Evolutionary conservation across 2,329 filamentous ascomycete species (phyloP).

Genomic region (Cryphonectria radicalis): DNA sequence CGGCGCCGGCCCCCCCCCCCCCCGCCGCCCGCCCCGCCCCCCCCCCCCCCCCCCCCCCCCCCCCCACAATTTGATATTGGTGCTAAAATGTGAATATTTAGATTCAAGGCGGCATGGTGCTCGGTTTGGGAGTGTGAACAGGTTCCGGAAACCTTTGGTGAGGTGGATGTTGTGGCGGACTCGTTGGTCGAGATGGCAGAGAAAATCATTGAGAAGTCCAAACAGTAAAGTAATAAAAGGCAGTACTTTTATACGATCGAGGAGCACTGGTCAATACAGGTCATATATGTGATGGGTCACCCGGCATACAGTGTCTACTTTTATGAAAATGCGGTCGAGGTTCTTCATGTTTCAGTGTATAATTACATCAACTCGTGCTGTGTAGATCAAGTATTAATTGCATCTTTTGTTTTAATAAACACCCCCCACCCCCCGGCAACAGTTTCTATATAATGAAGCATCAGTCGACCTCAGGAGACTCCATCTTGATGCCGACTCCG

Average conservation of each 20-base stretch:
- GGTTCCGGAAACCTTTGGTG: constrained; percentile 53
- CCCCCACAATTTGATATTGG: constrained; percentile 1
- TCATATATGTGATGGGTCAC: background rate
- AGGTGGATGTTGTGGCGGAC: constrained; percentile 56
- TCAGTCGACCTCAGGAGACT: constrained; percentile 27
- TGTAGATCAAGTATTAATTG: background rate
- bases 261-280: background rate
- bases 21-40: too few relatives aligned
- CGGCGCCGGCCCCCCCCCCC: too few relatives aligned
- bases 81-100: constrained; percentile 21
- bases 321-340: background rate
- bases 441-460: background rate
- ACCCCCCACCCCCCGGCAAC: background rate
- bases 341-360: background rate
- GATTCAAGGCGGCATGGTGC: constrained; percentile 57
- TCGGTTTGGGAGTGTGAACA: constrained; percentile 56
- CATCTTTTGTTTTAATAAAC: background rate
- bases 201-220: constrained; percentile 39
- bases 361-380: background rate
- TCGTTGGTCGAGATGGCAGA: constrained; percentile 53
- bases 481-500: constrained; percentile 9
- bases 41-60: too few relatives aligned
- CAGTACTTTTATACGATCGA: background rate
- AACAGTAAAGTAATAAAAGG: background rate
- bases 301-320: background rate